These are phyloP conservation scores for Trifolium repens DNA, from an alignment of 306 rosid species.

Conservation along the genomic window DNA sequence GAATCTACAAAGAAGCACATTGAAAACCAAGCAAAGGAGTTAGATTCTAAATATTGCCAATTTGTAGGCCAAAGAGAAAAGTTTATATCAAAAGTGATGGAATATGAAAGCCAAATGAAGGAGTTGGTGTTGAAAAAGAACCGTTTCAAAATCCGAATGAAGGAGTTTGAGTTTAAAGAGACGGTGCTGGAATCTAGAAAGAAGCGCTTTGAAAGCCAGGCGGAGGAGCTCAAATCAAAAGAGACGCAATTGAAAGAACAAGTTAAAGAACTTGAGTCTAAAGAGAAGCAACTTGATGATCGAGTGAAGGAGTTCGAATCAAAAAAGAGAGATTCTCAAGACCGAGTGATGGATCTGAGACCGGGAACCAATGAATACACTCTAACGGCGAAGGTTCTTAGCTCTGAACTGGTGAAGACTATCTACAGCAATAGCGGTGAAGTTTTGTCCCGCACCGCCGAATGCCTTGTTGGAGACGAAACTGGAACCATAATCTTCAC, in stretches of 20 bases:
- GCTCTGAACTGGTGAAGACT: conserved; percentile 51
- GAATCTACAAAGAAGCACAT: background rate
- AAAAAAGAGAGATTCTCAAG: conserved; percentile 37
- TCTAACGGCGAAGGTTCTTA: conserved; percentile 80
- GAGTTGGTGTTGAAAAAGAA: background rate
- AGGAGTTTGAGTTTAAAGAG: background rate
- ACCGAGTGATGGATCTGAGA: conserved; percentile 60
- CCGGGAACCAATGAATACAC: conserved; percentile 88
- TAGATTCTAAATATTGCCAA: too few species aligned
- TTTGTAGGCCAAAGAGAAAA: too few species aligned
- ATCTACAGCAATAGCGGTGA: conserved; percentile 48
- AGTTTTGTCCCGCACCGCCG: conserved; percentile 70
- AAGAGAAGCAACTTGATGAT: background rate
- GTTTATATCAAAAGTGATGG: background rate
- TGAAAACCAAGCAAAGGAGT: background rate
- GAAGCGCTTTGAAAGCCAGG: background rate
- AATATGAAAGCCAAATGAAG: conserved; percentile 24
- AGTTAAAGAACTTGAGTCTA: background rate
- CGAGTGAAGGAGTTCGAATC: background rate
- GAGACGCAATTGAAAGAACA: background rate
- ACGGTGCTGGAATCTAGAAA: background rate
- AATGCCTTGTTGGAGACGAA: conserved; percentile 82
- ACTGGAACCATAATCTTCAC: conserved; percentile 78
- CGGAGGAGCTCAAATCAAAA: conserved; percentile 27
- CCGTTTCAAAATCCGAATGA: background rate